Percentiles rank a stretch among this genome's conserved stretches.
phyloP scores from a whole-genome alignment of 129 eudicot genomes.

The Artemisia tridentata region DNA sequence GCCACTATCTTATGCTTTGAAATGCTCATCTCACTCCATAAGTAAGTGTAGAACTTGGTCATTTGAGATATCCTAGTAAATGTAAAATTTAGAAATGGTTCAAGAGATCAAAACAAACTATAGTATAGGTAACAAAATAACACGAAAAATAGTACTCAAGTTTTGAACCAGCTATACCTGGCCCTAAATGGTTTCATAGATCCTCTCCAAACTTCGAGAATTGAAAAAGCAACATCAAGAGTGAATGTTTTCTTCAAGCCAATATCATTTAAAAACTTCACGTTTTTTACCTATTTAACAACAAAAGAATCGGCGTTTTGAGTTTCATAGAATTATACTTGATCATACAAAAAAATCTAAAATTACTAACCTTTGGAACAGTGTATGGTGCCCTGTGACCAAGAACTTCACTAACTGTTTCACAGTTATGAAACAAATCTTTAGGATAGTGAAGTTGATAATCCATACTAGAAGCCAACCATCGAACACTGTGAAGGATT shows the following conservation, averaged over 20 bases:
- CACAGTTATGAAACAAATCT: slow-evolving; percentile 67
- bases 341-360: background rate
- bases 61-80: slow-evolving; percentile 67
- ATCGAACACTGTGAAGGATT: slow-evolving; percentile 39
- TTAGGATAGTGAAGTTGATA: slow-evolving; percentile 57
- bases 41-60: slow-evolving; percentile 62
- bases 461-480: slow-evolving; percentile 65
- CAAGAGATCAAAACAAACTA: background rate
- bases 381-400: slow-evolving; percentile 66
- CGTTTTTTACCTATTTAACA: slow-evolving; percentile 49
- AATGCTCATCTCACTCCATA: slow-evolving; percentile 59
- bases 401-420: slow-evolving; percentile 54
- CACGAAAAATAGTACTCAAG: no score
- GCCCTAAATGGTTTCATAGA: slow-evolving; percentile 50
- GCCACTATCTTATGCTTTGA: slow-evolving; percentile 48
- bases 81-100: background rate
- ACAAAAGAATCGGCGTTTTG: background rate
- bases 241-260: slow-evolving; percentile 62
- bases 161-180: slow-evolving; percentile 39
- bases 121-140: no score
- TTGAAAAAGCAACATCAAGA: slow-evolving; percentile 53
- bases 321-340: background rate
- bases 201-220: slow-evolving; percentile 56
- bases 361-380: slow-evolving; percentile 63
- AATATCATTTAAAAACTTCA: slow-evolving; percentile 50